A percentile compares a stretch with the other conserved stretches of the same genome.
phyloP scores from a whole-genome alignment of 179 eudicot species.

The Silene noctiflora region DNA sequence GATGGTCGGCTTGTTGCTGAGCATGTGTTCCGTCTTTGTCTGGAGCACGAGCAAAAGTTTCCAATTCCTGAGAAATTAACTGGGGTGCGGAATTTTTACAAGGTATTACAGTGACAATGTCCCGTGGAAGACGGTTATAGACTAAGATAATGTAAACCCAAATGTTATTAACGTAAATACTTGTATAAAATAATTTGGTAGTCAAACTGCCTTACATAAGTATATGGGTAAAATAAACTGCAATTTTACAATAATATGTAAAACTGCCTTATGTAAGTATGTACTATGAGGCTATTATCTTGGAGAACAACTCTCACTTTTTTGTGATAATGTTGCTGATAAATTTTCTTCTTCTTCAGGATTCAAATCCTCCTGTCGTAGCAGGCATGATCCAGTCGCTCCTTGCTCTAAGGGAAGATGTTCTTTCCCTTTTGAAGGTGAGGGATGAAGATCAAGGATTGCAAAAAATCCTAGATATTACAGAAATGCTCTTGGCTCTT shows the following conservation, averaged over 20 bases:
- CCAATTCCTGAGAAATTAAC: slow-evolving; percentile 32
- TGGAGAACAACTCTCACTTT: neutral
- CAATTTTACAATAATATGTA: too few species aligned
- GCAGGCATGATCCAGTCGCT: slow-evolving; percentile 72
- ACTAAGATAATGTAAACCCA: too few species aligned
- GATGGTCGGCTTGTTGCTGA: slow-evolving; percentile 70
- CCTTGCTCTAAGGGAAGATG: slow-evolving; percentile 44
- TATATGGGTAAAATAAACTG: too few species aligned
- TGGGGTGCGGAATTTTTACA: slow-evolving; percentile 65
- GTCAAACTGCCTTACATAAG: too few species aligned
- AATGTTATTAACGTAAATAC: too few species aligned
- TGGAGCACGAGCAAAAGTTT: slow-evolving; percentile 65
- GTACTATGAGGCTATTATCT: neutral
- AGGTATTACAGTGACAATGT: slow-evolving; percentile 37
- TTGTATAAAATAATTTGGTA: too few species aligned
- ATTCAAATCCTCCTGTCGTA: slow-evolving; percentile 69
- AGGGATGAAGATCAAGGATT: slow-evolving; percentile 77
- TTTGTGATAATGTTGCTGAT: neutral
- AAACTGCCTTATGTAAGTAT: too few species aligned
- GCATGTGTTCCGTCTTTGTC: slow-evolving; percentile 69
- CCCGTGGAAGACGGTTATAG: too few species aligned
- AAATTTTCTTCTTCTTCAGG: slow-evolving; percentile 38
- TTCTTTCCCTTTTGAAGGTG: slow-evolving; percentile 47
- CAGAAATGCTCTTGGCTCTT: slow-evolving; percentile 71
- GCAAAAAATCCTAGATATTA: slow-evolving; percentile 67